Percentiles rank a stretch among this genome's conserved stretches.
These are phyloP conservation scores for Phytophthora pini DNA, from an alignment of 352 stramenopile genomes.

Conservation along the genomic window DNA sequence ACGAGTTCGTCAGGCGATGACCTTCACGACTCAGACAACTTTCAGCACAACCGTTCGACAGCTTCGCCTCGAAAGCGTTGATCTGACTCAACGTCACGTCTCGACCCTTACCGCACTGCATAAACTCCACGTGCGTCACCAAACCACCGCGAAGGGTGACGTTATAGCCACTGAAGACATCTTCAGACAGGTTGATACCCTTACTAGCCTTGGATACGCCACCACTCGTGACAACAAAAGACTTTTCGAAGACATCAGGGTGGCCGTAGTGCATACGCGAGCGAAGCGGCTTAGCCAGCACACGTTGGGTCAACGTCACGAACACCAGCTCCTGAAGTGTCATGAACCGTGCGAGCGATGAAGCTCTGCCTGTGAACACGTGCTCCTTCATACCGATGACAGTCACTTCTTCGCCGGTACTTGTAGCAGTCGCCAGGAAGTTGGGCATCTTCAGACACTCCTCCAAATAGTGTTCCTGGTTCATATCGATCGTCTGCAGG, in stretches of 20 bases:
- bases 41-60: slow-evolving; percentile 86
- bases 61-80: slow-evolving; percentile 89
- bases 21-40: slow-evolving; percentile 84
- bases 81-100: slow-evolving; percentile 91
- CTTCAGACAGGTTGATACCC: slow-evolving; percentile 89
- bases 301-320: slow-evolving; percentile 85
- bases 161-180: slow-evolving; percentile 92
- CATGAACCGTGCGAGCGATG: slow-evolving; percentile 89
- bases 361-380: slow-evolving; percentile 87
- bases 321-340: slow-evolving; percentile 89
- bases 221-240: slow-evolving; percentile 83
- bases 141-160: slow-evolving; percentile 80
- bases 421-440: slow-evolving; percentile 76
- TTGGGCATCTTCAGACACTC: slow-evolving; percentile 90
- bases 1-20: slow-evolving; percentile 73
- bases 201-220: slow-evolving; percentile 89
- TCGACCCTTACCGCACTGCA: slow-evolving; percentile 89
- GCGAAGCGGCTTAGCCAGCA: slow-evolving; percentile 79
- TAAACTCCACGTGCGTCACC: slow-evolving; percentile 88
- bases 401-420: slow-evolving; percentile 70
- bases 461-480: slow-evolving; percentile 91
- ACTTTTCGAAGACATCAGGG: slow-evolving; percentile 90
- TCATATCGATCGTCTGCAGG: slow-evolving; percentile 92
- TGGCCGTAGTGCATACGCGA: slow-evolving; percentile 90
- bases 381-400: slow-evolving; percentile 92